Conservation (phyloP, 306 rosid genomes). For the Trifolium subterraneum region DNA sequence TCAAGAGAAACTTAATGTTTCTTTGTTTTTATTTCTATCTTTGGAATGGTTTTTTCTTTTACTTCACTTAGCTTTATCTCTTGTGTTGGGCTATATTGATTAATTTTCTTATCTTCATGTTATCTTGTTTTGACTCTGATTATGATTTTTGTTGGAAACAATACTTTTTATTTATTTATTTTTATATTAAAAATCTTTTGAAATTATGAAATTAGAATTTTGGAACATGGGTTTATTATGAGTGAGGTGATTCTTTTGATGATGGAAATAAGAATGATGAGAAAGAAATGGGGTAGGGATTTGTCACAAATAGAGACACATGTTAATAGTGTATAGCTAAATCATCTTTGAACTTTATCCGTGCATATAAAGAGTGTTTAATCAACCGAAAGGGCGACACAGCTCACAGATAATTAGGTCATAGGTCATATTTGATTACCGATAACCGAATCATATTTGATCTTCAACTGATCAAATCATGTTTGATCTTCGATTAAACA, state of each 20-base stretch:
- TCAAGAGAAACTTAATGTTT: conserved; percentile 23
- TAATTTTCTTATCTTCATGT: conserved; percentile 1
- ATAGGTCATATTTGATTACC: too few species aligned
- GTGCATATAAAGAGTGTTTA: background rate
- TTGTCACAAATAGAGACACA: background rate
- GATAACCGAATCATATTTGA: background rate
- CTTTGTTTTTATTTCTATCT: conserved; percentile 10
- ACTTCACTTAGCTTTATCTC: conserved; percentile 4
- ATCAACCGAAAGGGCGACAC: background rate
- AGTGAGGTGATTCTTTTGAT: conserved; percentile 14
- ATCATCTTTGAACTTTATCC: background rate
- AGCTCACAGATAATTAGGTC: background rate
- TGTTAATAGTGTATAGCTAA: background rate
- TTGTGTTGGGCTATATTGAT: conserved; percentile 12
- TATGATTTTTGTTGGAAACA: background rate
- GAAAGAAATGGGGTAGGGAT: conserved; percentile 10
- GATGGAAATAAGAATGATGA: background rate
- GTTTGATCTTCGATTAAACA: too few species aligned
- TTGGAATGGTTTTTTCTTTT: background rate
- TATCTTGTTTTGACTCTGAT: background rate
- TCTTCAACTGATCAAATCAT: too few species aligned
- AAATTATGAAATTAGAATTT: conserved; percentile 24
- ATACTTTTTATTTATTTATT: background rate
- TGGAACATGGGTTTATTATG: conserved; percentile 1
- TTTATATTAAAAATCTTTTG: conserved; percentile 11